These are phyloP conservation scores for Suillus decipiens DNA, from an alignment of 768 basidiomycete species.

Conservation along the genomic window DNA sequence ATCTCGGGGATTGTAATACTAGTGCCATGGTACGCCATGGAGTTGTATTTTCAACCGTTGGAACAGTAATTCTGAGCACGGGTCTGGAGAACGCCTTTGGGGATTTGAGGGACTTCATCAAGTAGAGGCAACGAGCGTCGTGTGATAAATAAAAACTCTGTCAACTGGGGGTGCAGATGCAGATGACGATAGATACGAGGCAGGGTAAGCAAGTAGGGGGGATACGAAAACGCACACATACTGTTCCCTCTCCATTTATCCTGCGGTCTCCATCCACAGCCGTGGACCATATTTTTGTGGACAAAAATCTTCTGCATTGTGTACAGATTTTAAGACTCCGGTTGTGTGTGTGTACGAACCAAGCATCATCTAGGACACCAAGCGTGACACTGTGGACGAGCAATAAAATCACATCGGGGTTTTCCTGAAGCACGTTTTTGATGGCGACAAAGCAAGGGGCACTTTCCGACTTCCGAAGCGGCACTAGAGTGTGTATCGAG, in stretches of 20 bases:
- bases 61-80: background rate
- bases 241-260: background rate
- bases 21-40: background rate
- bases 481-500: background rate
- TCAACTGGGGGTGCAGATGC: background rate
- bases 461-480: background rate
- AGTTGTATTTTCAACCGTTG: background rate
- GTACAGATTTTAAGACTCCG: conserved; percentile 2
- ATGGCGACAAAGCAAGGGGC: conserved; percentile 5
- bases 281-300: background rate
- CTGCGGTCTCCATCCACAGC: background rate
- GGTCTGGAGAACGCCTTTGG: background rate
- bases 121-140: background rate
- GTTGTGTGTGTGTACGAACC: background rate
- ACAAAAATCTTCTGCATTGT: conserved; percentile 1
- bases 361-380: background rate
- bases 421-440: conserved; percentile 8
- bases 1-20: background rate
- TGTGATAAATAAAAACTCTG: background rate
- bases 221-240: background rate
- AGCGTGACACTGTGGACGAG: background rate
- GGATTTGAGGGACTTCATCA: background rate
- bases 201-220: too few species aligned
- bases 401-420: background rate
- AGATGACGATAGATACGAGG: background rate